Evolutionary conservation across 129 eudicot species (phyloP).

Genomic region (Lactuca sativa): DNA sequence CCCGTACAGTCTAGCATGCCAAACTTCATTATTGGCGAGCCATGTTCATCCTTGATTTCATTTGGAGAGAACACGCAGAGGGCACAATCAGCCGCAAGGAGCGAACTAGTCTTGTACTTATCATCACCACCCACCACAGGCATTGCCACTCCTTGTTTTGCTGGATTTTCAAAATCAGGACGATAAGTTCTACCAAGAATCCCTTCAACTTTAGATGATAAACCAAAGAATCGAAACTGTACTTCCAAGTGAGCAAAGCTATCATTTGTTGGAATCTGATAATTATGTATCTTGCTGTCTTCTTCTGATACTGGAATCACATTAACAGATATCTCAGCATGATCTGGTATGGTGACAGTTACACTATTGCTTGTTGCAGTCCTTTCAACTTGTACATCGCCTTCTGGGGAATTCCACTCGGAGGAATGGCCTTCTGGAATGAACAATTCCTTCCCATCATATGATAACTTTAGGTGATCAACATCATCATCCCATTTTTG

Average conservation of each 20-base stretch:
- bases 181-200: constrained; percentile 59
- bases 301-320: constrained; percentile 55
- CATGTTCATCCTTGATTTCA: constrained; percentile 12
- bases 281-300: constrained; percentile 48
- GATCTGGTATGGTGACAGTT: constrained; percentile 28
- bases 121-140: constrained; percentile 57
- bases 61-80: constrained; percentile 36
- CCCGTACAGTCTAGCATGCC: constrained; percentile 48
- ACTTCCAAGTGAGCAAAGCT: constrained; percentile 58
- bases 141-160: constrained; percentile 59
- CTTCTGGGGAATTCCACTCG: constrained; percentile 43
- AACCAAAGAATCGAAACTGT: constrained; percentile 50
- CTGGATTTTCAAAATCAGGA: constrained; percentile 57
- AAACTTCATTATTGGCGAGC: constrained; percentile 24
- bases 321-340: constrained; percentile 47
- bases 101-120: constrained; percentile 51
- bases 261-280: constrained; percentile 50
- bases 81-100: constrained; percentile 47
- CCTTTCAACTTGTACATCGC: constrained; percentile 47
- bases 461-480: constrained; percentile 41
- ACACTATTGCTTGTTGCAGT: constrained; percentile 49
- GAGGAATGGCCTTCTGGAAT: constrained; percentile 53
- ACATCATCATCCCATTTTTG: constrained; percentile 44
- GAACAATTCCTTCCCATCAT: constrained; percentile 23
- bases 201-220: constrained; percentile 53